Evolutionary conservation across 202 grass and related monocot species (phyloP).

Genomic region (Panicum hallii): DNA sequence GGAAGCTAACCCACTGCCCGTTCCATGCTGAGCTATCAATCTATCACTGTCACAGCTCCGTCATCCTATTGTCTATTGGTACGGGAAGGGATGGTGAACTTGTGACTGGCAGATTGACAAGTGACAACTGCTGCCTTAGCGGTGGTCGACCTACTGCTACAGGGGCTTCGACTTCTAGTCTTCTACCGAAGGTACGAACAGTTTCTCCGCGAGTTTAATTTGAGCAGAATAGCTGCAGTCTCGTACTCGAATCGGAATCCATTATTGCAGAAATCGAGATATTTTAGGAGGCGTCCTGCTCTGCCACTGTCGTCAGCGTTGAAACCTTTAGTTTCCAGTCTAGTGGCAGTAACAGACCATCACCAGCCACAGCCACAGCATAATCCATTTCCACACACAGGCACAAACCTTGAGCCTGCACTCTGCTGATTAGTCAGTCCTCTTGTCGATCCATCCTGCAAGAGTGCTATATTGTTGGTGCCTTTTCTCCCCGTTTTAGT

Average conservation of each 20-base stretch:
- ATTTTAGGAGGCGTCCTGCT: neutral
- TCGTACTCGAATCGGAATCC: neutral
- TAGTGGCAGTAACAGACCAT: neutral
- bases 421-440: neutral
- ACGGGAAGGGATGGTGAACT: neutral
- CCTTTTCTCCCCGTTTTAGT: neutral
- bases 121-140: neutral
- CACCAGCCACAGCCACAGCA: neutral
- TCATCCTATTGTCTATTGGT: neutral
- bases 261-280: neutral
- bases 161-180: neutral
- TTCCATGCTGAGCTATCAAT: neutral
- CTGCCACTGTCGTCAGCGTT: neutral
- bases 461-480: neutral
- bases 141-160: neutral
- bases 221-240: neutral
- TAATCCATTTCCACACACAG: neutral
- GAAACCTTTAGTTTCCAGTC: neutral
- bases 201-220: neutral
- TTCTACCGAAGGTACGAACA: conserved; percentile 1
- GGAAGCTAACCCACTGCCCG: no score
- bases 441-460: neutral
- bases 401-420: neutral
- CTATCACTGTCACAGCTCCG: neutral
- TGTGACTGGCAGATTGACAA: neutral